Base-by-base conservation (phyloP, 2,329 filamentous ascomycete species). In the Microsporum ferrugineum region DNA sequence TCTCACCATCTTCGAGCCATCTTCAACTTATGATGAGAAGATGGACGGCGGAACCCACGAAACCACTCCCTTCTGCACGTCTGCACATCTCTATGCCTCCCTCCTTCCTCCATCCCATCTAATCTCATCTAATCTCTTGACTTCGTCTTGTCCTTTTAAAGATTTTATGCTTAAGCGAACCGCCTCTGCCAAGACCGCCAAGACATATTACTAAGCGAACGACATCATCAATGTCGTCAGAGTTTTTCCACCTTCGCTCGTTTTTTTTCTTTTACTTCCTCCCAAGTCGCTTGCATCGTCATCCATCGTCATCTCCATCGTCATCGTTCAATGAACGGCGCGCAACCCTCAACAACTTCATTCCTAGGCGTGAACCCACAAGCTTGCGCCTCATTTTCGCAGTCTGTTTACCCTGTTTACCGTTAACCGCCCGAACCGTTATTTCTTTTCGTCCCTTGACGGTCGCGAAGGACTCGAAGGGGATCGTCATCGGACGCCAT, bases 201-300 rank as follows among this genome's bases (percentile, higher is more conserved):
- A 29, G 49, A 39, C 14, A 5, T 47, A 57, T 63, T 41, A 62
- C 45, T 63, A 41, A 63, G 53, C 51, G 58, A 53, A 33, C 60
- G 47, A 51, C 64, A 59, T 62, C 64, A 65, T 65, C 64, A 65
- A 64, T 65, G 64, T 65, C 64, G 64, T 65, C 64, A 65, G 64
- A 64, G 56, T 58, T 58, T 58, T 58, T 58, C 29, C 56, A 14
- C 39, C 56, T 58, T 65, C 57, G 57, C 55, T 63, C 53, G 47
- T 55, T 64, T 61, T 59, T 62, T 59, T 61, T 60, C 57, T 57
- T 63, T 63, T 63, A 61, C 63, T 63, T 49, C 14, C 39, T 63
- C 58, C 60, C 60, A 56, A 59, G 59, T 62, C 51, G 57, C 62
- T 41, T 59, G 62, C 61, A 64, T 62, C 64, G 47, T 61, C 55